phyloP scores from a whole-genome alignment of 2,329 filamentous ascomycete genomes.

The Neobulgaria alba region DNA sequence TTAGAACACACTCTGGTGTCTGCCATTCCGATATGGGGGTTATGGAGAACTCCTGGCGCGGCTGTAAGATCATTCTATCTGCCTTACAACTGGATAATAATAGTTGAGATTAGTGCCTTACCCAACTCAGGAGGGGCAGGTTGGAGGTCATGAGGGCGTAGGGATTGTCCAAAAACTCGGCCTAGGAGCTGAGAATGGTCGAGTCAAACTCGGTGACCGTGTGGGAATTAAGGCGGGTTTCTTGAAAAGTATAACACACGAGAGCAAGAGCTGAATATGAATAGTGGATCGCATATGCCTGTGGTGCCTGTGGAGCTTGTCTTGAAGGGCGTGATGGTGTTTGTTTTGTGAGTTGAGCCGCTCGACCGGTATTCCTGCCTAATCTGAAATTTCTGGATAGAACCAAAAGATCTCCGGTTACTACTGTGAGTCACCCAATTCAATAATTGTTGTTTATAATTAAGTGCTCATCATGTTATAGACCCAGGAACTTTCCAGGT shows the following conservation, averaged over 20 bases:
- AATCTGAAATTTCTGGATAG: conserved; percentile 10
- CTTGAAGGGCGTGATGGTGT: conserved; percentile 52
- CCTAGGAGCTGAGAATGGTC: conserved; percentile 44
- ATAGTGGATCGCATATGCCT: conserved; percentile 45
- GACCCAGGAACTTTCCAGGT: conserved; percentile 61
- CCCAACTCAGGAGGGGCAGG: conserved; percentile 51
- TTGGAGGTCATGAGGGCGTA: conserved; percentile 63
- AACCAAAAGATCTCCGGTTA: conserved; percentile 55
- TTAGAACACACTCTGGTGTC: conserved; percentile 52
- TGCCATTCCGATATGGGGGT: conserved; percentile 56
- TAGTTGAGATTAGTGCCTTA: conserved; percentile 44
- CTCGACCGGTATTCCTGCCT: conserved; percentile 4
- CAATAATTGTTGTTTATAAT: neutral
- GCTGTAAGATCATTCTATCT: conserved; percentile 18
- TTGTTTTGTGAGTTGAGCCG: conserved; percentile 48
- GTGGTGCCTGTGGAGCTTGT: conserved; percentile 42
- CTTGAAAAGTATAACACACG: neutral
- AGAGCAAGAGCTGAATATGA: conserved; percentile 16
- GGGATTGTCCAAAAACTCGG: conserved; percentile 58
- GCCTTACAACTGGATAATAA: conserved; percentile 1
- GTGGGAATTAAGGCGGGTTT: conserved; percentile 56
- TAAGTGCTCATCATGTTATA: conserved; percentile 5
- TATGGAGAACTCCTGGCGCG: conserved; percentile 37
- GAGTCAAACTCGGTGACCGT: conserved; percentile 55
- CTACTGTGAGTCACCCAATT: conserved; percentile 36